Percentiles rank a stretch among this genome's conserved stretches.
These are phyloP conservation scores for Trichoderma gracile DNA, from an alignment of 2,329 filamentous ascomycete species.

Conservation along the genomic window DNA sequence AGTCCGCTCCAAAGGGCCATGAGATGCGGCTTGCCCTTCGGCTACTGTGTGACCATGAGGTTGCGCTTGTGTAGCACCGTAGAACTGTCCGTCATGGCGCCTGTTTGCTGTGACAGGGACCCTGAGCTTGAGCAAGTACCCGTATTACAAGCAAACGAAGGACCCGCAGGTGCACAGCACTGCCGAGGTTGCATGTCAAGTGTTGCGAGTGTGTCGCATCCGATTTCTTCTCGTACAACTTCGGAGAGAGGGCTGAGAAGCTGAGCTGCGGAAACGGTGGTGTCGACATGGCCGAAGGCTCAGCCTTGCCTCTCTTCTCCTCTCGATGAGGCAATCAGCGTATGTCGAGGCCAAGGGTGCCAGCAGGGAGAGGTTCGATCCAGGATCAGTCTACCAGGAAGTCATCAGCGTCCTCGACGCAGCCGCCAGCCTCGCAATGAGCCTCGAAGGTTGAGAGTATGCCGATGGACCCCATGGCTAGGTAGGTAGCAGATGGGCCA, in stretches of 20 bases:
- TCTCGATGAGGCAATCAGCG: not conserved
- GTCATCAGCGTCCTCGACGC: not conserved
- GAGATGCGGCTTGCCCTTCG: conserved; percentile 13
- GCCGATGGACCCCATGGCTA: no score
- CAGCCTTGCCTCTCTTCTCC: not conserved
- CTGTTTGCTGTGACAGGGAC: conserved; percentile 7
- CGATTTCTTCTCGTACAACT: not conserved
- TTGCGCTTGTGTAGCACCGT: conserved; percentile 8
- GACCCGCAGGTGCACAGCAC: not conserved
- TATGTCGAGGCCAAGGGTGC: not conserved
- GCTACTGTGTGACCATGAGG: conserved; percentile 1
- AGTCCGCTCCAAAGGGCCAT: conserved; percentile 14
- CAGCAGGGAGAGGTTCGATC: not conserved
- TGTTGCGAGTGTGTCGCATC: not conserved
- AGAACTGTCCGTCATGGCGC: conserved; percentile 1
- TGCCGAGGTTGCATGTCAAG: not conserved
- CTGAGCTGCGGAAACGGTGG: not conserved
- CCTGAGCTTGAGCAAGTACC: not conserved
- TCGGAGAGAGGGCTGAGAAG: not conserved
- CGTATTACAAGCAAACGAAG: not conserved
- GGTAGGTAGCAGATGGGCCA: no score
- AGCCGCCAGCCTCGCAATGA: not conserved
- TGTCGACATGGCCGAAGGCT: not conserved
- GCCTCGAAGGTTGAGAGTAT: not conserved
- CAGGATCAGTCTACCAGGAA: not conserved